These are phyloP conservation scores for Tricholoma bakamatsutake DNA, from an alignment of 768 basidiomycete species.

Conservation along the genomic window DNA sequence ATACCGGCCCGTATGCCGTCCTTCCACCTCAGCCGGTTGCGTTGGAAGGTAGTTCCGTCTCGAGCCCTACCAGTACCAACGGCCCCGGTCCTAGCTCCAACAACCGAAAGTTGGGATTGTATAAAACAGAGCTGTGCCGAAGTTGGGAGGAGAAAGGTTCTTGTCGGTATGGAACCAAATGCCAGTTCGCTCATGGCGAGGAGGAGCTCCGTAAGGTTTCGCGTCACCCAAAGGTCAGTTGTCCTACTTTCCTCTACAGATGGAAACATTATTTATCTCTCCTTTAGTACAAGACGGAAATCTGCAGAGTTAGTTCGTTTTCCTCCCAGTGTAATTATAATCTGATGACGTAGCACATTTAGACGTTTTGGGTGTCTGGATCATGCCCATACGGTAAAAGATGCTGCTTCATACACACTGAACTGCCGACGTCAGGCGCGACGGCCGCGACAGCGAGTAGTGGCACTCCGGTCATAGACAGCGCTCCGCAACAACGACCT, in stretches of 20 bases:
- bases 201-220: slow-evolving; percentile 81
- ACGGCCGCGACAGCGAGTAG: slow-evolving; percentile 39
- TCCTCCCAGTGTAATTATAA: slow-evolving; percentile 2
- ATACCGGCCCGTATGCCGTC: slow-evolving; percentile 43
- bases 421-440: slow-evolving; percentile 61
- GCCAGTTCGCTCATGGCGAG: slow-evolving; percentile 91
- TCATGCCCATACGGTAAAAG: slow-evolving; percentile 90
- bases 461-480: slow-evolving; percentile 30
- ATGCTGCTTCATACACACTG: slow-evolving; percentile 93
- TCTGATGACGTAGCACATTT: slow-evolving; percentile 8
- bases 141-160: slow-evolving; percentile 92
- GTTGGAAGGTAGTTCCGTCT: slow-evolving; percentile 27
- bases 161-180: slow-evolving; percentile 83
- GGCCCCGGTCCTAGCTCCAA: slow-evolving; percentile 79
- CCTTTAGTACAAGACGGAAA: slow-evolving; percentile 84
- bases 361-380: slow-evolving; percentile 94
- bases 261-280: slow-evolving; percentile 15
- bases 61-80: slow-evolving; percentile 35
- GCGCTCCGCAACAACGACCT: slow-evolving; percentile 46
- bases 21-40: slow-evolving; percentile 24
- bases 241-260: slow-evolving; percentile 5
- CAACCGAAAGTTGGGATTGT: slow-evolving; percentile 84
- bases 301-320: slow-evolving; percentile 64
- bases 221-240: slow-evolving; percentile 79
- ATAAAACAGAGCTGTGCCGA: slow-evolving; percentile 86